Evolutionary conservation across 805 yeast genomes (phyloP), one percentile per base, ranked within the genome.

Genomic region (Maudiozyma pseudohumilis): DNA sequence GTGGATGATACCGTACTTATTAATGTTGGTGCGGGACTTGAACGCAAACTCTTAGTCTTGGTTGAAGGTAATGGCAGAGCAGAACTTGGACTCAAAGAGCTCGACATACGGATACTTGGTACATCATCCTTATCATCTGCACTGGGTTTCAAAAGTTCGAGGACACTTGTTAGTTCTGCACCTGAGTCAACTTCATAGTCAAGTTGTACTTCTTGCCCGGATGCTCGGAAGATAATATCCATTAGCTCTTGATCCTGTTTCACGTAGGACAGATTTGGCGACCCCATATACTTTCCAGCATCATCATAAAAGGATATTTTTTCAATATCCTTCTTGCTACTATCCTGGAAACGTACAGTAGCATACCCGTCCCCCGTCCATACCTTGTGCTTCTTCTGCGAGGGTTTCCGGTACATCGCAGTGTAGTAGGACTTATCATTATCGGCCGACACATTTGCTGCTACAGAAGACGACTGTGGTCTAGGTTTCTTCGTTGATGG

Each of bases 341-440:
- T 12, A 9, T 27, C 3, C 10, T 20, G 42, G 10, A 36, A 43
- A n/a, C 58, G 51, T 2, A 68, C 53, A 0, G 60, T 48, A 12
- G 80, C 61, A 24, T 62, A 59, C 0, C 95, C 97, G 61, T 92
- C 97, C 2, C 94, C 95, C 39, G 85, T 94, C 98, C 98, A 92
- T 0, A 86, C 77, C 55, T 88, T 88, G 56, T 87, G 77, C 65
- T 89, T 86, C 60, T 82, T 85, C 23, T 63, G 67, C 0, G 89
- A 66, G 29, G 68, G 67, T 55, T 85, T 86, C 24, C 98, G 64
- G 70, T 80, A 82, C 46, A 83, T 69, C 5, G 76, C 74, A 11
- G 49, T 46, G 34, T 53, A 61, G 25, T 15, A 36, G 12, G 32
- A 19, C 23, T 29, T 23, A 13, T 11, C 8, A 23, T 11, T 23